Evolutionary conservation across 2,329 filamentous ascomycete species (phyloP).

Genomic region (Lachnellula arida): DNA sequence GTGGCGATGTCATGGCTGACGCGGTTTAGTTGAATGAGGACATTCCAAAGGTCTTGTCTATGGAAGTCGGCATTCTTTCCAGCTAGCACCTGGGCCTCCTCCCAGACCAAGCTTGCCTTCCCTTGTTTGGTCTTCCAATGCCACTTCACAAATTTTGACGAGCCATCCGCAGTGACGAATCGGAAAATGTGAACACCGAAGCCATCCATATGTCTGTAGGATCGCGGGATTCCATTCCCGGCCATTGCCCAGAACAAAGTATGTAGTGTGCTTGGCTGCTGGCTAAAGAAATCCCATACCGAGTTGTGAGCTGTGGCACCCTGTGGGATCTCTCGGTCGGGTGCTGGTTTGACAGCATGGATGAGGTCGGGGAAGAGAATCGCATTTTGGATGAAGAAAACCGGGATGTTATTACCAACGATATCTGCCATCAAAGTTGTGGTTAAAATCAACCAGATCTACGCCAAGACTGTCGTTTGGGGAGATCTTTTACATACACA

Average conservation of each 20-base stretch:
- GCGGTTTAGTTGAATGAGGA: no score
- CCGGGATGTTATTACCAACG: slow-evolving; percentile 36
- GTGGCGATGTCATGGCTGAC: no score
- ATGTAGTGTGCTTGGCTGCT: slow-evolving; percentile 35
- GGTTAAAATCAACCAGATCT: no score
- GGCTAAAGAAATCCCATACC: slow-evolving; percentile 40
- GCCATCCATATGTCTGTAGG: slow-evolving; percentile 41
- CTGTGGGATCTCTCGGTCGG: slow-evolving; percentile 25
- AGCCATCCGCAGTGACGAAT: slow-evolving; percentile 40
- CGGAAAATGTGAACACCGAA: slow-evolving; percentile 46
- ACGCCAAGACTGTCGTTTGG: no score
- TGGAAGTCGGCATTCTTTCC: slow-evolving; percentile 35
- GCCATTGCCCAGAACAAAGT: slow-evolving; percentile 39
- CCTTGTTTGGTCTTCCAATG: slow-evolving; percentile 45
- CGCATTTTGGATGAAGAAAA: slow-evolving; percentile 45
- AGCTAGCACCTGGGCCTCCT: slow-evolving; percentile 33
- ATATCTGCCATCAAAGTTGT: no score
- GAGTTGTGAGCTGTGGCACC: slow-evolving; percentile 32
- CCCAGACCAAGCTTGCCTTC: slow-evolving; percentile 38
- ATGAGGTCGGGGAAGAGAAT: slow-evolving; percentile 45
- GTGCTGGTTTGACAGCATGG: slow-evolving; percentile 37
- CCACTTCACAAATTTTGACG: slow-evolving; percentile 43
- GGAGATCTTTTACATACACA: slow-evolving; percentile 41
- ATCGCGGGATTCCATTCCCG: slow-evolving; percentile 44
- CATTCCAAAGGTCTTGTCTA: slow-evolving; percentile 35